Conservation (phyloP, 2,329 filamentous ascomycete genomes). For the Colletotrichum simmondsii region DNA sequence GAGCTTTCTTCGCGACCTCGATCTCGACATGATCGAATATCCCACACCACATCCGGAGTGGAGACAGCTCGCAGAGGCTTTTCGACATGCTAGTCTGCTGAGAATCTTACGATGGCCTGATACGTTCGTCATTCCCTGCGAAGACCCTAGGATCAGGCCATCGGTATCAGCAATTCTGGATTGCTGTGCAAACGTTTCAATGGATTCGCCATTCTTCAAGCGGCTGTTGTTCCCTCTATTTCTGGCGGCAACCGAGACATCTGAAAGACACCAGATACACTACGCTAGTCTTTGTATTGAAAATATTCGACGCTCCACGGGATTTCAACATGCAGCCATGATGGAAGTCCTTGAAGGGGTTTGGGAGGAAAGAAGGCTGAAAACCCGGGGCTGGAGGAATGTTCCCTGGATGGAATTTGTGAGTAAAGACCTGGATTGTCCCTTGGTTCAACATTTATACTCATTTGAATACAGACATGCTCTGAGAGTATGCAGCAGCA, state of each 20-base stretch:
- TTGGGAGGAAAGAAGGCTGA: slow-evolving; percentile 37
- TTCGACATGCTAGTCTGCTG: slow-evolving; percentile 42
- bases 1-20: slow-evolving; percentile 40
- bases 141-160: slow-evolving; percentile 35
- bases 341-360: slow-evolving; percentile 39
- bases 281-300: slow-evolving; percentile 39
- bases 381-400: slow-evolving; percentile 35
- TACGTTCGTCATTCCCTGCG: slow-evolving; percentile 39
- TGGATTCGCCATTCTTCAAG: slow-evolving; percentile 40
- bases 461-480: slow-evolving; percentile 22
- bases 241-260: slow-evolving; percentile 40
- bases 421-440: not conserved
- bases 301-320: slow-evolving; percentile 39
- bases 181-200: slow-evolving; percentile 37
- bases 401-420: slow-evolving; percentile 45
- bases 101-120: slow-evolving; percentile 41
- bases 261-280: slow-evolving; percentile 39
- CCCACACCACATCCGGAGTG: slow-evolving; percentile 41
- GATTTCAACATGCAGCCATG: slow-evolving; percentile 40
- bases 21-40: slow-evolving; percentile 39
- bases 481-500: slow-evolving; percentile 18
- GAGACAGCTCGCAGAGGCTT: slow-evolving; percentile 42
- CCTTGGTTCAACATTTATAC: not conserved
- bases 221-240: slow-evolving; percentile 43
- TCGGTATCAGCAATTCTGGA: slow-evolving; percentile 40